These are phyloP conservation scores for Colletotrichum tanaceti DNA, from an alignment of 2,329 filamentous ascomycete species.

Conservation along the genomic window DNA sequence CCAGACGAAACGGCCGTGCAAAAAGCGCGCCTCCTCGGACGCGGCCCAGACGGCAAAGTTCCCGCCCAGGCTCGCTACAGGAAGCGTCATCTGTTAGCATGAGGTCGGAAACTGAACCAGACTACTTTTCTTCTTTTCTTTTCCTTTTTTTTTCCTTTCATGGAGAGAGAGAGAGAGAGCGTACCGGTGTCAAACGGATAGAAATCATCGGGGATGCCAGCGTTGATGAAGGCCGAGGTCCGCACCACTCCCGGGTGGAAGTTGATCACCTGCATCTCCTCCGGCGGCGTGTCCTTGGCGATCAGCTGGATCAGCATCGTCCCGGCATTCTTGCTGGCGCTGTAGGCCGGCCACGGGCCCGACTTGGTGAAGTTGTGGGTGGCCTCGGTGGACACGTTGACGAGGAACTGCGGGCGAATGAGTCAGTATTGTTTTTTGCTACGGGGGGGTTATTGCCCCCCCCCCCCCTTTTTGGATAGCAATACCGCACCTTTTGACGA, in stretches of 20 bases:
- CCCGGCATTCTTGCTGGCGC: constrained; percentile 53
- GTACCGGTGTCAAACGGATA: constrained; percentile 47
- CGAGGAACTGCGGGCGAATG: constrained; percentile 44
- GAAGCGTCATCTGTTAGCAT: not conserved
- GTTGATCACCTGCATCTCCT: constrained; percentile 53
- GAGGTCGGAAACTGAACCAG: too few relatives aligned
- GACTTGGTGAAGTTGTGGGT: constrained; percentile 47
- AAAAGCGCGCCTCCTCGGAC: constrained; percentile 51
- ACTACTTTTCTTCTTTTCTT: not conserved
- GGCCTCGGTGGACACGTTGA: constrained; percentile 48
- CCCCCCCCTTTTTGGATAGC: not conserved
- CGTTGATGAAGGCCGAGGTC: constrained; percentile 46
- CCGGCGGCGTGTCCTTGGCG: constrained; percentile 49
- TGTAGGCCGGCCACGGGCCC: constrained; percentile 47
- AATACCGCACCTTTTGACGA: constrained; percentile 41
- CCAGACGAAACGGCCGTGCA: constrained; percentile 55
- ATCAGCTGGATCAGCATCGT: constrained; percentile 53
- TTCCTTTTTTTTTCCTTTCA: too few relatives aligned
- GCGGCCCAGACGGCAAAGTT: constrained; percentile 55
- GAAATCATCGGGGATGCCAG: constrained; percentile 43
- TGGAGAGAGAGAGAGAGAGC: not conserved
- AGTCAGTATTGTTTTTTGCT: not conserved
- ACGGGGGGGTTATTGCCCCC: not conserved
- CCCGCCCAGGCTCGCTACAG: constrained; percentile 16
- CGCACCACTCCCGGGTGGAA: constrained; percentile 55